Percentiles rank a stretch among this genome's conserved stretches.
Conservation (phyloP, 352 stramenopile species). For the Globisporangium yorkense region DNA sequence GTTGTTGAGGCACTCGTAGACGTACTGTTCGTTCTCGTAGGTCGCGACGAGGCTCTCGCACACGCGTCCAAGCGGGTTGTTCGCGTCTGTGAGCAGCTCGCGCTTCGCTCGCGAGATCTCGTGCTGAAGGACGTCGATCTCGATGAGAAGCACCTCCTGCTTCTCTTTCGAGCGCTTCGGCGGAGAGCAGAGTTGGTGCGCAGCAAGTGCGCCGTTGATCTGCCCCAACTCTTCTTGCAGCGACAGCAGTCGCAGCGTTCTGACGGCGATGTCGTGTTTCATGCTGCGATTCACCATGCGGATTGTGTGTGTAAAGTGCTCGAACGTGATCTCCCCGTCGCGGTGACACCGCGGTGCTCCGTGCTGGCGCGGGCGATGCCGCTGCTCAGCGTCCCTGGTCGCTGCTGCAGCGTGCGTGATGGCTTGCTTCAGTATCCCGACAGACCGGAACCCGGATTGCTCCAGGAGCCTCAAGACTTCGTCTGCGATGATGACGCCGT, state of each 20-base stretch:
- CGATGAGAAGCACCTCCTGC: conserved; percentile 29
- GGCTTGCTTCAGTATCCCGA: conserved; percentile 41
- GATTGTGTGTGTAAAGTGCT: conserved; percentile 52
- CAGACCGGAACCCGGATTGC: conserved; percentile 33
- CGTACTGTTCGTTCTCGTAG: conserved; percentile 67
- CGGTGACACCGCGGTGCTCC: conserved; percentile 1
- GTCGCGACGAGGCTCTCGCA: conserved; percentile 58
- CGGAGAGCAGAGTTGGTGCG: background rate
- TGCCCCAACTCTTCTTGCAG: conserved; percentile 33
- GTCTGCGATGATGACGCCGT: conserved; percentile 42
- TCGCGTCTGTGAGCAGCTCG: conserved; percentile 42
- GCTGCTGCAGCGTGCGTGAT: conserved; percentile 39
- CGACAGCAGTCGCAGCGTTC: conserved; percentile 40
- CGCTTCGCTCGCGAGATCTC: conserved; percentile 44
- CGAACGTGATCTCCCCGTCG: conserved; percentile 63
- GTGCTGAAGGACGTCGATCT: conserved; percentile 45
- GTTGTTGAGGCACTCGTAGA: conserved; percentile 61
- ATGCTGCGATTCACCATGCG: conserved; percentile 56
- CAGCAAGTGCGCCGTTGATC: background rate
- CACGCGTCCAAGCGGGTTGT: conserved; percentile 41
- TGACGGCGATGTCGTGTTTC: conserved; percentile 53
- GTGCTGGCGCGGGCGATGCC: background rate
- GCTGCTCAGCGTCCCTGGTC: conserved; percentile 22
- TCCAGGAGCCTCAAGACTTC: conserved; percentile 49
- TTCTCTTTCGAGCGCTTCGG: conserved; percentile 13